Evolutionary conservation across 2,329 filamentous ascomycete genomes (phyloP).

Genomic region (Exophiala viscosa): DNA sequence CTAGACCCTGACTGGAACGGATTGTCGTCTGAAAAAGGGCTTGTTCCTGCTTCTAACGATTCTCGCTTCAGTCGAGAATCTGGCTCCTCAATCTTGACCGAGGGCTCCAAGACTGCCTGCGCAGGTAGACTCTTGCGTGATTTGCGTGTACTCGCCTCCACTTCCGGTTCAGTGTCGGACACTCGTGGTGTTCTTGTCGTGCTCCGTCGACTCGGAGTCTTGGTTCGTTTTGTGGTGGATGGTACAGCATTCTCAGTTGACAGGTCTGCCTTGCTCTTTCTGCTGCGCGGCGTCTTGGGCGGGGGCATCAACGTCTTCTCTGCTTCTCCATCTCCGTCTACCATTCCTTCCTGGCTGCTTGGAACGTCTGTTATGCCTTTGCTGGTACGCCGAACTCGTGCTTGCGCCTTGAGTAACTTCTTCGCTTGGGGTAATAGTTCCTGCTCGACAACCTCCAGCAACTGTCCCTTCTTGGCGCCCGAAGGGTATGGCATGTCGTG

Average conservation of each 20-base stretch:
- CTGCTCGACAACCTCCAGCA: conserved; percentile 78
- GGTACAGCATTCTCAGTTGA: conserved; percentile 37
- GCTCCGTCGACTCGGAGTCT: conserved; percentile 51
- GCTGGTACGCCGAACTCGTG: conserved; percentile 78
- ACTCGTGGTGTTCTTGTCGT: conserved; percentile 48
- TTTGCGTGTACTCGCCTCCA: conserved; percentile 49
- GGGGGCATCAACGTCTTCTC: conserved; percentile 41
- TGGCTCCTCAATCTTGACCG: conserved; percentile 36
- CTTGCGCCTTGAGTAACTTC: conserved; percentile 70
- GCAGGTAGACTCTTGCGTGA: conserved; percentile 47
- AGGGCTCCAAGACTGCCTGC: conserved; percentile 28
- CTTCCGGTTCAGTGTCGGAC: conserved; percentile 51
- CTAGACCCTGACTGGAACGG: conserved; percentile 87
- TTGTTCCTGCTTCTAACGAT: conserved; percentile 45
- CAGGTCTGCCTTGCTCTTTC: conserved; percentile 35
- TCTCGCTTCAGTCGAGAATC: conserved; percentile 44
- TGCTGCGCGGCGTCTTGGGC: conserved; percentile 48
- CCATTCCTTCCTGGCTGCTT: conserved; percentile 63
- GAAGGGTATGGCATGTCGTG: conserved; percentile 83
- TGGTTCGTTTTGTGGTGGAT: conserved; percentile 50
- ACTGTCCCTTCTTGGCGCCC: conserved; percentile 84
- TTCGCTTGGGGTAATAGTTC: conserved; percentile 74
- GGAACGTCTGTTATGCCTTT: conserved; percentile 71
- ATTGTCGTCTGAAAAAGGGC: conserved; percentile 82
- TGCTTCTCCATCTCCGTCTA: conserved; percentile 60